These are phyloP conservation scores for Penicillium fuscoglaucum DNA, from an alignment of 2,329 filamentous ascomycete genomes.

Conservation along the genomic window DNA sequence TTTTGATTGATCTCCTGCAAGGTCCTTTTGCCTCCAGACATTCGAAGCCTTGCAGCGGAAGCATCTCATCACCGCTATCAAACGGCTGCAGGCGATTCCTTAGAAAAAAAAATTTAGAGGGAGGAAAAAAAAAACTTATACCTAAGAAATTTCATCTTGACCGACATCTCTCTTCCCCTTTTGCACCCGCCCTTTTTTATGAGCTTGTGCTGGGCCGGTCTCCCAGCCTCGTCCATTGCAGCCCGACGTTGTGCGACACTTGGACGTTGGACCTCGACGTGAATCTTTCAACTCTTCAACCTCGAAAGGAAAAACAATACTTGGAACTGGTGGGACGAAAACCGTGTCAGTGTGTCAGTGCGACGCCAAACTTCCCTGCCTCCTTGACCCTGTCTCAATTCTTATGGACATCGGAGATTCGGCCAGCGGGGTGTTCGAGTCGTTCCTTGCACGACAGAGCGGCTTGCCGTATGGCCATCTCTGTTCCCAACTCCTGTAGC, in stretches of 20 bases:
- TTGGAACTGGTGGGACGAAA: constrained; percentile 2
- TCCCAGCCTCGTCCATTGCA: constrained; percentile 29
- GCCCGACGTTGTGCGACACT: constrained; percentile 27
- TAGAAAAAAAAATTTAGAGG: constrained; percentile 1
- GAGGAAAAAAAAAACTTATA: constrained; percentile 10
- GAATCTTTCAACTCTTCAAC: constrained; percentile 1
- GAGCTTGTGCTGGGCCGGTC: constrained; percentile 22
- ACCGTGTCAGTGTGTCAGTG: constrained; percentile 1
- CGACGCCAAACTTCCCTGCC: neutral
- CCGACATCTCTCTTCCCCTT: constrained; percentile 17
- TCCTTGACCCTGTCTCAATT: constrained; percentile 23
- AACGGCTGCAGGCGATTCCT: constrained; percentile 17
- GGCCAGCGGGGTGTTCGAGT: constrained; percentile 38
- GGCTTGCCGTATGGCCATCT: constrained; percentile 44
- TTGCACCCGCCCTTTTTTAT: constrained; percentile 14
- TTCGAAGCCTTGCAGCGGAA: constrained; percentile 28
- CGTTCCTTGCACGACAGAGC: constrained; percentile 34
- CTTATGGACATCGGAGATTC: constrained; percentile 39
- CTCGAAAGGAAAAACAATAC: neutral
- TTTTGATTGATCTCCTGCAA: constrained; percentile 26
- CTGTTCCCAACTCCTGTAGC: constrained; percentile 40
- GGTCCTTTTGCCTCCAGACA: constrained; percentile 27
- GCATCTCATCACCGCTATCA: constrained; percentile 15
- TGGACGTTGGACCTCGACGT: constrained; percentile 13
- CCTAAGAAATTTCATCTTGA: constrained; percentile 21